Base-by-base conservation (phyloP, 768 basidiomycete genomes). In the Suillus clintonianus region DNA sequence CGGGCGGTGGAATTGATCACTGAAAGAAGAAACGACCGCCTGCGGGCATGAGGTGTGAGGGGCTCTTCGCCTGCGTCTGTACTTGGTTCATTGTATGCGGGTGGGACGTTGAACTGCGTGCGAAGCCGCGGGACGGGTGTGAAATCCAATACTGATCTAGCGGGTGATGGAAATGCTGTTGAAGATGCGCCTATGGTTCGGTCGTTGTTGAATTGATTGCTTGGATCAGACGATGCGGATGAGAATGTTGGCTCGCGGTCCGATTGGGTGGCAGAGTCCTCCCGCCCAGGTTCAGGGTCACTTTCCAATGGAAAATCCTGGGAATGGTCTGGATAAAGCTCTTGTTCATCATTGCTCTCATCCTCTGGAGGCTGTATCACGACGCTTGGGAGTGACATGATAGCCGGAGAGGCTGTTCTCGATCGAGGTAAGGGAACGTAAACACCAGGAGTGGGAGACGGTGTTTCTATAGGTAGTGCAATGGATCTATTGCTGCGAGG, bases 1-100 rank as follows among this genome's bases (percentile, higher is more conserved):
- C 92, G 87, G 5, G 90, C 80, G 2, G 89, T 92, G 6, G 92
- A 92, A 70, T 93, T 90, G 71, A 95, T 90, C 9, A 95, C 89
- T 10, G 87, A 88, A 43, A 95, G 83, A 14, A 95, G 83, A 78
- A 95, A 94, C 1, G 91, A 93, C 17, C 87, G 86, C 45, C 91
- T 87, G 64, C 90, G 88, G 14, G 88, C 85, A 66, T 84, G 81
- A 3, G 91, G 92, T 2, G 92, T 94, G 48, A 87, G 74, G 4
- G 83, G 83, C 17, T 77, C 79, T 3, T 72, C 76, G 47, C 75
- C 69, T 11, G 71, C 68, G 14, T 80, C 72, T 7, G 37, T 41
- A 8, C 77, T 73, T 30, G 79, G 68, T 42, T 83, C 80, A n/a
- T 76, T 70, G 10, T 82, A 78, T 32, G 79, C 79, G 1, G 80